A percentile compares a stretch with the other conserved stretches of the same genome.
These are phyloP conservation scores for Platanus orientalis DNA, from an alignment of 164 flowering plant genomes.

Conservation along the genomic window DNA sequence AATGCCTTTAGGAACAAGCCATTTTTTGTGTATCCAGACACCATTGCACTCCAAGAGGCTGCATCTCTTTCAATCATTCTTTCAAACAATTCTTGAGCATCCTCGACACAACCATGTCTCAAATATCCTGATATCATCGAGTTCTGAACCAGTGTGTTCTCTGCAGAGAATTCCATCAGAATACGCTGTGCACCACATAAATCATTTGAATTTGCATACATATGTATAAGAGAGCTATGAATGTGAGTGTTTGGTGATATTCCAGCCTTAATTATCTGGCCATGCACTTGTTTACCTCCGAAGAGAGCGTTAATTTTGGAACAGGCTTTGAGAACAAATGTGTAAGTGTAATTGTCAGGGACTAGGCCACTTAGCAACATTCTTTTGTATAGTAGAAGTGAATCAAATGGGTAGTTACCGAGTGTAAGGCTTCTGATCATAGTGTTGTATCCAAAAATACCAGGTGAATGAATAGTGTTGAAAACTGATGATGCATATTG, in stretches of 20 bases:
- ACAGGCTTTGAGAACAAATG: slow-evolving; percentile 38
- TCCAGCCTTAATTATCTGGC: slow-evolving; percentile 25
- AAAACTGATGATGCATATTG: slow-evolving; percentile 24
- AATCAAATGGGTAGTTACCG: slow-evolving; percentile 9
- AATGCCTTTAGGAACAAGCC: slow-evolving; percentile 29
- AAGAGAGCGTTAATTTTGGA: slow-evolving; percentile 18
- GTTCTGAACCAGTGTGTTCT: slow-evolving; percentile 26
- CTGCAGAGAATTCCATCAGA: slow-evolving; percentile 10
- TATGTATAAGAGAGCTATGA: slow-evolving; percentile 28
- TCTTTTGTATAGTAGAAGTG: slow-evolving; percentile 24
- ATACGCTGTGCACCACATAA: slow-evolving; percentile 21
- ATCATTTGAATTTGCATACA: slow-evolving; percentile 25
- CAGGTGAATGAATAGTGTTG: slow-evolving; percentile 16
- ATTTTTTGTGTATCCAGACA: slow-evolving; percentile 31
- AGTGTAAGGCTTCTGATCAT: slow-evolving; percentile 30
- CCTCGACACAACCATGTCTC: slow-evolving; percentile 19
- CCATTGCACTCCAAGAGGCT: slow-evolving; percentile 43
- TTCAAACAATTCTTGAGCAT: slow-evolving; percentile 27
- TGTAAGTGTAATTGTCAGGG: slow-evolving; percentile 32
- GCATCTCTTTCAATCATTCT: slow-evolving; percentile 26
- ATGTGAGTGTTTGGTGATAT: slow-evolving; percentile 18
- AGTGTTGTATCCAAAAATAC: slow-evolving; percentile 32
- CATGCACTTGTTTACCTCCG: slow-evolving; percentile 34
- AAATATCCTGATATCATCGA: slow-evolving; percentile 35
- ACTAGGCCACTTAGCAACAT: slow-evolving; percentile 15